Evolutionary conservation across 2,329 filamentous ascomycete genomes (phyloP).

Genomic region (Myriangium duriaei): DNA sequence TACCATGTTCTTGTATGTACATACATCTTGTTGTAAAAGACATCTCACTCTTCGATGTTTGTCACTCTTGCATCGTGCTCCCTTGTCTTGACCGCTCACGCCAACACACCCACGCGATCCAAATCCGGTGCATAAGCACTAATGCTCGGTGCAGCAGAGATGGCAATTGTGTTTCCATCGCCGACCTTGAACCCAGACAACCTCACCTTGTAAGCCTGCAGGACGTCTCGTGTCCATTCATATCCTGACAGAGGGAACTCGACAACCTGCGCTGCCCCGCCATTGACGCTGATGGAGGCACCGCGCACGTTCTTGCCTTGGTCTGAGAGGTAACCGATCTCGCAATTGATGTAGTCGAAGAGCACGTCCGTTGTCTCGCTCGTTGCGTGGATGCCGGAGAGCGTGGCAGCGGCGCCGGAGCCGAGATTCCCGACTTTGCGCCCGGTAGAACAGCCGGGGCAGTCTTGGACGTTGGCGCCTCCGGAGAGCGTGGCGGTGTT

Average conservation of each 20-base stretch:
- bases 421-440: conserved; percentile 24
- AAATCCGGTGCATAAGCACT: conserved; percentile 19
- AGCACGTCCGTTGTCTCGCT: conserved; percentile 22
- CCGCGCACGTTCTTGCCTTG: conserved; percentile 25
- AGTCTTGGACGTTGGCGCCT: conserved; percentile 19
- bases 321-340: conserved; percentile 25
- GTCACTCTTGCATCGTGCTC: too few species aligned
- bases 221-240: conserved; percentile 25
- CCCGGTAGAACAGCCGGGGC: conserved; percentile 23
- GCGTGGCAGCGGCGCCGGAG: conserved; percentile 17
- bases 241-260: conserved; percentile 29
- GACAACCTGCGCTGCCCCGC: conserved; percentile 22
- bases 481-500: conserved; percentile 21
- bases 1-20: too few species aligned
- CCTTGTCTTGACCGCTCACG: too few species aligned
- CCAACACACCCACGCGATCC: conserved; percentile 18
- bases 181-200: conserved; percentile 17
- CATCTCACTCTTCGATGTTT: too few species aligned
- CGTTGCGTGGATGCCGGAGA: conserved; percentile 19
- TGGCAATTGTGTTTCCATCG: conserved; percentile 17
- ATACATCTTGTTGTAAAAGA: too few species aligned
- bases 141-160: conserved; percentile 15
- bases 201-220: conserved; percentile 16
- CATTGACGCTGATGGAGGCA: conserved; percentile 28
- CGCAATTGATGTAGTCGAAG: conserved; percentile 31